Evolutionary conservation across 495 filamentous ascomycete species (phyloP).

Genomic region (Aspergillus incahuasiensis): DNA sequence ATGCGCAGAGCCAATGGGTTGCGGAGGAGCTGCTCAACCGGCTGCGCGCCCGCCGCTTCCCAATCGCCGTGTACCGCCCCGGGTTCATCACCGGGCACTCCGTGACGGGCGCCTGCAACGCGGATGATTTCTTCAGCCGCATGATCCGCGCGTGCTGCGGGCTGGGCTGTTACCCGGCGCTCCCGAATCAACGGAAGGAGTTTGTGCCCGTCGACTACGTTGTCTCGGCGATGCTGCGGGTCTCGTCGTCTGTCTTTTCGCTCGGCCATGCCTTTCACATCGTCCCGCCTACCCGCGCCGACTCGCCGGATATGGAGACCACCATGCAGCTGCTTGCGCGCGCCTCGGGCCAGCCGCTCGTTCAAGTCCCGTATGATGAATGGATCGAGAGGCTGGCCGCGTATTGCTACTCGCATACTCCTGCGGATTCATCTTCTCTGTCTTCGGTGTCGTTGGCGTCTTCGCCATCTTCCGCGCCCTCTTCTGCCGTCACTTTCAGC

Average conservation of each 20-base stretch:
- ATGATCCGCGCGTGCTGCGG: slow-evolving; percentile 6
- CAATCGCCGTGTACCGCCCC: slow-evolving; percentile 15
- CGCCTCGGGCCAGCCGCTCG: neutral
- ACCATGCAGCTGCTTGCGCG: neutral
- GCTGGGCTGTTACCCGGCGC: slow-evolving; percentile 11
- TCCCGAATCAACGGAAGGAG: slow-evolving; percentile 9
- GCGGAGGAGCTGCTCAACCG: slow-evolving; percentile 12
- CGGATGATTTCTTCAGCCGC: slow-evolving; percentile 17
- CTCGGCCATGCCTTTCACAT: neutral
- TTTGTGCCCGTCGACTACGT: slow-evolving; percentile 18
- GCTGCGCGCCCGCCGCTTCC: slow-evolving; percentile 11
- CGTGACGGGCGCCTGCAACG: slow-evolving; percentile 12
- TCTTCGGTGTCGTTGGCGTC: too few species aligned
- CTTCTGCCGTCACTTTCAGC: too few species aligned
- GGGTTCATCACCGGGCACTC: slow-evolving; percentile 13
- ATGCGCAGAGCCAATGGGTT: slow-evolving; percentile 17
- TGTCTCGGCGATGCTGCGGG: slow-evolving; percentile 5
- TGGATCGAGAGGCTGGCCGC: too few species aligned
- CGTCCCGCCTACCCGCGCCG: neutral
- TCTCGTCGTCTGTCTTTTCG: neutral
- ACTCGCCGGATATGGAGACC: neutral
- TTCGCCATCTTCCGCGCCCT: neutral
- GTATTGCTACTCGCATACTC: too few species aligned
- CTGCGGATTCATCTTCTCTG: too few species aligned
- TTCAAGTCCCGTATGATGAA: neutral